Conservation (phyloP, 2,329 filamentous ascomycete genomes). For the Trichoderma sp. region DNA sequence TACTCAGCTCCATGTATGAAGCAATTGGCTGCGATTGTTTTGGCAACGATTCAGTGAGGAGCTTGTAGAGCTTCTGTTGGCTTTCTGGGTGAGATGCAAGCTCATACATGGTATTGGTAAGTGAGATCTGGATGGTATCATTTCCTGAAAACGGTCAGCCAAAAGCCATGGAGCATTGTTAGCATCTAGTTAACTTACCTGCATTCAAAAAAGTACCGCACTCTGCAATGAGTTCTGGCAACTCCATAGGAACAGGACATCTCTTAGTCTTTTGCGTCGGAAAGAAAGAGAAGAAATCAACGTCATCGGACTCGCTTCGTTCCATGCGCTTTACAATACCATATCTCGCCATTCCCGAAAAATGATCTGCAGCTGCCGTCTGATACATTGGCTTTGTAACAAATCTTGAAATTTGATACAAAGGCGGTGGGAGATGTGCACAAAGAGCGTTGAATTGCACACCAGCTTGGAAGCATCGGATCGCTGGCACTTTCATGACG, state of each 20-base stretch:
- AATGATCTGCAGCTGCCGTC: neutral
- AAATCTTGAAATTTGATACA: neutral
- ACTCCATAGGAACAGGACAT: neutral
- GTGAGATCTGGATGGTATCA: neutral
- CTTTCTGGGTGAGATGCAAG: neutral
- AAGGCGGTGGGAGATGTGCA: neutral
- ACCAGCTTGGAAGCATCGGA: neutral
- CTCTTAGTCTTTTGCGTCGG: neutral
- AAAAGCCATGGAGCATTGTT: too few species aligned
- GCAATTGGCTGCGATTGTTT: neutral
- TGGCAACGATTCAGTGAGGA: neutral
- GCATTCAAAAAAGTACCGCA: neutral
- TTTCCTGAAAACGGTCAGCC: neutral
- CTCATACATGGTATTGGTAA: neutral
- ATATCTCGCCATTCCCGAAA: neutral
- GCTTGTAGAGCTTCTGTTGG: neutral
- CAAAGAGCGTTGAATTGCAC: neutral
- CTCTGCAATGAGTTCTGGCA: neutral
- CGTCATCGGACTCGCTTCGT: neutral
- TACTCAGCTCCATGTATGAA: neutral
- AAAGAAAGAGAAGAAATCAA: neutral
- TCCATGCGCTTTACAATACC: neutral
- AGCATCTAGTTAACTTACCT: neutral
- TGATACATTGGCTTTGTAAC: neutral
- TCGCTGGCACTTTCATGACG: neutral